Conservation (phyloP, 2,329 filamentous ascomycete species). For the Ophiostoma sp. region DNA sequence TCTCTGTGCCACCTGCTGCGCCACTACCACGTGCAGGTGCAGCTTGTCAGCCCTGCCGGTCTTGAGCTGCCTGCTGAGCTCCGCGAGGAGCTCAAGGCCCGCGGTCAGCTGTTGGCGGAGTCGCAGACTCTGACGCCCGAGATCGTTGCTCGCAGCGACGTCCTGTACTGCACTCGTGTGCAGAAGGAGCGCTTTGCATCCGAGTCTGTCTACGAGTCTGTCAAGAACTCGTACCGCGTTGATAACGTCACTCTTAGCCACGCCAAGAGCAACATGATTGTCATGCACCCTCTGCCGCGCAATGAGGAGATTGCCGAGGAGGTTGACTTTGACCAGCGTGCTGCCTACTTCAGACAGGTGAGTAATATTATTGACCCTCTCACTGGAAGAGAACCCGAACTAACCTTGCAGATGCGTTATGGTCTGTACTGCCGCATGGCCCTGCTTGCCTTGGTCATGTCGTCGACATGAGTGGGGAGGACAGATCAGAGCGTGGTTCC, state of each 20-base stretch:
- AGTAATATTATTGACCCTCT: slow-evolving; percentile 38
- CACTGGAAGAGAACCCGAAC: background rate
- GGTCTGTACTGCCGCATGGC: slow-evolving; percentile 98
- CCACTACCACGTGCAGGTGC: slow-evolving; percentile 91
- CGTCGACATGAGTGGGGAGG: slow-evolving; percentile 30
- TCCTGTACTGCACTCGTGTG: slow-evolving; percentile 93
- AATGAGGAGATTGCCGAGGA: slow-evolving; percentile 93
- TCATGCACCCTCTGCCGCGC: slow-evolving; percentile 90
- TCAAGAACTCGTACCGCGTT: slow-evolving; percentile 84
- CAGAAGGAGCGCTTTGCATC: slow-evolving; percentile 95
- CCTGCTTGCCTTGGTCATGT: slow-evolving; percentile 87
- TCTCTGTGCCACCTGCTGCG: slow-evolving; percentile 88
- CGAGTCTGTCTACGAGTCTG: slow-evolving; percentile 70
- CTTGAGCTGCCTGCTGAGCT: slow-evolving; percentile 73
- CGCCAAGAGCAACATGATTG: slow-evolving; percentile 87
- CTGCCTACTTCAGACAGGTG: slow-evolving; percentile 98
- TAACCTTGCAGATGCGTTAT: slow-evolving; percentile 73
- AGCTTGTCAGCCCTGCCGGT: slow-evolving; percentile 78
- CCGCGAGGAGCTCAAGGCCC: slow-evolving; percentile 61
- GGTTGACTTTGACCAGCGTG: slow-evolving; percentile 94
- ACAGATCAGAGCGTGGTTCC: slow-evolving; percentile 12
- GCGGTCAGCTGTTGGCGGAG: slow-evolving; percentile 72
- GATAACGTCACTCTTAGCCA: slow-evolving; percentile 85
- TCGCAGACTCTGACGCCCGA: slow-evolving; percentile 76
- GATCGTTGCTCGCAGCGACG: slow-evolving; percentile 79